These are phyloP conservation scores for Tricholoma furcatifolium DNA, from an alignment of 768 basidiomycete genomes.

Conservation along the genomic window DNA sequence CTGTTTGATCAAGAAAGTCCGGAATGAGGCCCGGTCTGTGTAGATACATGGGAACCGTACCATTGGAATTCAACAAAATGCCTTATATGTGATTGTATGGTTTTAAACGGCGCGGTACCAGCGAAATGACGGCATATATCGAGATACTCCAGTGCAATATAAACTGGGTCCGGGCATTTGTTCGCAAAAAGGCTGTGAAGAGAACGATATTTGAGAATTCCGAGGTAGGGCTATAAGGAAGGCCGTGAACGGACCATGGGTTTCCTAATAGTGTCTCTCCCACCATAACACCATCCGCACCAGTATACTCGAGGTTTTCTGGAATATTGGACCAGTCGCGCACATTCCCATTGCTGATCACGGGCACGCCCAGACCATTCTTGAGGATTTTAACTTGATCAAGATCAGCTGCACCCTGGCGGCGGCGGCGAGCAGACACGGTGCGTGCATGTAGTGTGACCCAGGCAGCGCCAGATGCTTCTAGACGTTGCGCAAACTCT, in stretches of 20 bases:
- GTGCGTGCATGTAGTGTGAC: slow-evolving; percentile 74
- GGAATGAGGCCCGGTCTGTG: slow-evolving; percentile 6
- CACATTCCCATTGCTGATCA: slow-evolving; percentile 82
- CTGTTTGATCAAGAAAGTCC: slow-evolving; percentile 24
- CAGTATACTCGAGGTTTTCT: slow-evolving; percentile 51
- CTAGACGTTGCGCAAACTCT: slow-evolving; percentile 55
- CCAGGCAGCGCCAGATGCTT: slow-evolving; percentile 68
- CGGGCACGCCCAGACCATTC: slow-evolving; percentile 48
- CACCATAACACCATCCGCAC: slow-evolving; percentile 78
- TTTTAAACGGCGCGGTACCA: slow-evolving; percentile 45
- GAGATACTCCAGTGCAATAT: slow-evolving; percentile 70
- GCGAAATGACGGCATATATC: slow-evolving; percentile 53
- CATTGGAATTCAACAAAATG: slow-evolving; percentile 71
- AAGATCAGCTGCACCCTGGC: slow-evolving; percentile 73
- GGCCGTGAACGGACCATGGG: slow-evolving; percentile 49
- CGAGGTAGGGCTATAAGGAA: neutral
- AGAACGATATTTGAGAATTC: slow-evolving; percentile 5
- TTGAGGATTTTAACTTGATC: slow-evolving; percentile 57
- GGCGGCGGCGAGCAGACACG: slow-evolving; percentile 65
- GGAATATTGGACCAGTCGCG: slow-evolving; percentile 54
- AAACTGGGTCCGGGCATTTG: slow-evolving; percentile 57
- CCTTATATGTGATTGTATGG: slow-evolving; percentile 61
- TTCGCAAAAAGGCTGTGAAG: slow-evolving; percentile 54
- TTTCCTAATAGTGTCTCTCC: slow-evolving; percentile 76
- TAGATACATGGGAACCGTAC: slow-evolving; percentile 33